A percentile compares a stretch with the other conserved stretches of the same genome.
These are phyloP conservation scores for Tetramitus jugosus DNA, from an alignment of 208 protist genomes.

Conservation along the genomic window DNA sequence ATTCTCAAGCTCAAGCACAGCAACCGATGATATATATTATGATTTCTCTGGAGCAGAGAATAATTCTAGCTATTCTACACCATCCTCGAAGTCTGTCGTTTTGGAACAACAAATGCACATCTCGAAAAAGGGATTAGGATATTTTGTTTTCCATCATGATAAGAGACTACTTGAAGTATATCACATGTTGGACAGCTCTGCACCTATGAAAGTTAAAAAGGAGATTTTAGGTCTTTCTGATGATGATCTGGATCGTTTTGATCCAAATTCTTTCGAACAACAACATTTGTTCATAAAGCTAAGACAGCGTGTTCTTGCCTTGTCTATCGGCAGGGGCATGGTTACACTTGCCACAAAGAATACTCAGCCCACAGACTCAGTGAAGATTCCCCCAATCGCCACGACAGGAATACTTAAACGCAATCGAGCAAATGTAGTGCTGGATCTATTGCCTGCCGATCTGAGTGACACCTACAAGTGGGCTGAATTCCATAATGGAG, in stretches of 20 bases:
- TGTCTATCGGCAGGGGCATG: slow-evolving; percentile 58
- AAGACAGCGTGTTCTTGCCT: slow-evolving; percentile 43
- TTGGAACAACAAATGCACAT: too few species aligned
- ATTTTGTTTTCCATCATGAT: neutral
- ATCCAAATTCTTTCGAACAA: slow-evolving; percentile 23
- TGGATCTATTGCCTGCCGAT: too few species aligned
- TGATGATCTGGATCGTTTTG: slow-evolving; percentile 5
- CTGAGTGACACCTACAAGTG: slow-evolving; percentile 32
- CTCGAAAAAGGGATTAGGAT: neutral
- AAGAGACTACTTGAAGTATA: neutral
- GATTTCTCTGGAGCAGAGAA: neutral
- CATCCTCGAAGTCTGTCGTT: too few species aligned
- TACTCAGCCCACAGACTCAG: neutral
- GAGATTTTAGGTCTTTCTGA: neutral
- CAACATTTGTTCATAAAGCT: slow-evolving; percentile 39
- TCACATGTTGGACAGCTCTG: neutral
- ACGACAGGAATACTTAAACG: neutral
- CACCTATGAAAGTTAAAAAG: neutral
- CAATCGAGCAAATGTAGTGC: neutral
- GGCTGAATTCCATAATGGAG: slow-evolving; percentile 69
- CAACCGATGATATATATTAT: neutral
- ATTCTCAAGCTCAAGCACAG: neutral
- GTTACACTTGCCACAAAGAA: slow-evolving; percentile 46
- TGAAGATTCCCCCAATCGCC: slow-evolving; percentile 20
- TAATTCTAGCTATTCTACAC: neutral